Base-by-base conservation (phyloP, 148 eudicot species). In the Drosera capensis region DNA sequence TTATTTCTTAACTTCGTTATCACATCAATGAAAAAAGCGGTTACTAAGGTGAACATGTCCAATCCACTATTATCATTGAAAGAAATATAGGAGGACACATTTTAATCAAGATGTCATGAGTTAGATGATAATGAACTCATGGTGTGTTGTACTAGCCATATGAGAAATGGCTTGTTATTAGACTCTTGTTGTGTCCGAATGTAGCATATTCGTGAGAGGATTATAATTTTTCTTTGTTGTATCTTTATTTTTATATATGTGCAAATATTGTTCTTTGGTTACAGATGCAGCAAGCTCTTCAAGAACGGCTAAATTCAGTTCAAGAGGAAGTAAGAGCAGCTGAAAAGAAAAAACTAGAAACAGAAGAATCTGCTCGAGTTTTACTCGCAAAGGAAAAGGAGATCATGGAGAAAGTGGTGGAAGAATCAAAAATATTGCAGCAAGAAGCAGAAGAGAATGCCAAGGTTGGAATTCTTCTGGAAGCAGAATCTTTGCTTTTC, bases 381-480 rank as follows among this genome's bases (percentile, higher is more conserved):
- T 65, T 68, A 28, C 74, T 82, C 56, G 68, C 66, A 23, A 71
- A 82, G 52, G 82, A 79, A 65, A 76, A 87, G 44, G 48, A 54
- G 3, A 45, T 71, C 3, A 87, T 82, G 94, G 94, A 77, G 54
- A 73, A 77, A 57, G 80, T 87, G 25, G 86, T 74, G 43, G 59
- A 74, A 50, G 86, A 87, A 56, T 74, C 90, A 1, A 72, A 87
- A 45, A 44, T 65, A 14, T 59, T 82, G 54, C 67, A 64, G 60
- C 67, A 74, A 63, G 80, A 79, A 68, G 82, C 82, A 14, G 79
- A 67, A 43, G 86, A 79, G 61, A 87, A 82, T 66, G 70, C 85
- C 22, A 82, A 79, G 86, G 96, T 79, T 43, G 38, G 19, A 38
- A 38, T 47, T 21, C 4, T 16, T 47, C 29, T 36, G 14, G 14